These are phyloP conservation scores for Hymenoscyphus fructigenus DNA, from an alignment of 2,329 filamentous ascomycete species.

Conservation along the genomic window DNA sequence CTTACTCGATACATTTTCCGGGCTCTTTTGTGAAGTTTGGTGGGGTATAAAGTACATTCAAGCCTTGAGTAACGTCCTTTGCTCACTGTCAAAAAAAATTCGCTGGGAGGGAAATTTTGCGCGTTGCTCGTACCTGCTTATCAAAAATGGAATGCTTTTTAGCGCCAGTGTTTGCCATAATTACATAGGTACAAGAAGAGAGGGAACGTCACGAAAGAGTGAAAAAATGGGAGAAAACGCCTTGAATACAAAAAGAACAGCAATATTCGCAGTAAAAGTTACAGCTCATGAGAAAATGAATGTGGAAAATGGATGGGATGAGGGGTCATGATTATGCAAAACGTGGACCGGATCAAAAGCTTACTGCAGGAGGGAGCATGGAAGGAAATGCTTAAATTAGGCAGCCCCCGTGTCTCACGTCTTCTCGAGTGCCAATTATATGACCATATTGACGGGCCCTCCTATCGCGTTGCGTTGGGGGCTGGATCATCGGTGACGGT, in stretches of 20 bases:
- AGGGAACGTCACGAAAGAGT: neutral
- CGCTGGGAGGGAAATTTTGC: neutral
- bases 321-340: neutral
- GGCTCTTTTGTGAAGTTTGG: constrained; percentile 6
- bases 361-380: neutral
- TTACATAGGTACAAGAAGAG: neutral
- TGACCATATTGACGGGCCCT: neutral
- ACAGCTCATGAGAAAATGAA: neutral
- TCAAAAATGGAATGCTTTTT: constrained; percentile 11
- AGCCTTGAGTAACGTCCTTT: constrained; percentile 7
- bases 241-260: neutral
- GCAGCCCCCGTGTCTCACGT: neutral
- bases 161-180: constrained; percentile 1
- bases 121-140: constrained; percentile 3
- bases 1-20: constrained; percentile 8
- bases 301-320: neutral
- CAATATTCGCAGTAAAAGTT: neutral
- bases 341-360: neutral
- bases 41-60: constrained; percentile 5
- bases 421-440: neutral
- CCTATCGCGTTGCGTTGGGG: neutral
- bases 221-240: neutral
- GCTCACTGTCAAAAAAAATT: neutral
- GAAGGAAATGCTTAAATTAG: neutral
- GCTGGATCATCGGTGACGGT: neutral